Evolutionary conservation across 2,329 filamentous ascomycete genomes (phyloP).

Genomic region (Verticillium longisporum): DNA sequence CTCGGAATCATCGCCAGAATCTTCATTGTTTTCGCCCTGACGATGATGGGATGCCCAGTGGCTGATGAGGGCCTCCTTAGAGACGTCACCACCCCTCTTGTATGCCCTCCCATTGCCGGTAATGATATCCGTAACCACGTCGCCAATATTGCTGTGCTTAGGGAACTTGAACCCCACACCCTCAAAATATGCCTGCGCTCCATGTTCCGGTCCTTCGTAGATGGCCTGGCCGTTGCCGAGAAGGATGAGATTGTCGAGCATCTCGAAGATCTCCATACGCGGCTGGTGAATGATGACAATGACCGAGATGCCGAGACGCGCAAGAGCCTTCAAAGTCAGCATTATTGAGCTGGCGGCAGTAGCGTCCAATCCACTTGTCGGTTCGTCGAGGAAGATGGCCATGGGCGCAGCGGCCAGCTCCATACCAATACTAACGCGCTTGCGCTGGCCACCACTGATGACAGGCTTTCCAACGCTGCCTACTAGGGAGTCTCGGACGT

Average conservation of each 20-base stretch:
- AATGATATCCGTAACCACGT: conserved; percentile 55
- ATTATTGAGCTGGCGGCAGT: conserved; percentile 50
- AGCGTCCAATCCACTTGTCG: conserved; percentile 47
- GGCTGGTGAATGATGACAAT: conserved; percentile 56
- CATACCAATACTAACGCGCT: conserved; percentile 53
- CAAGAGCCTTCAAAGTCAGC: conserved; percentile 44
- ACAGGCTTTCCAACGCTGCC: conserved; percentile 43
- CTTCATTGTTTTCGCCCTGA: conserved; percentile 11
- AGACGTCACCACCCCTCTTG: conserved; percentile 36
- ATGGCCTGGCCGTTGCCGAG: conserved; percentile 47
- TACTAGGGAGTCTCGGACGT: conserved; percentile 44
- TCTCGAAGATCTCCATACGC: conserved; percentile 49
- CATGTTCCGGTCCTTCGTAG: conserved; percentile 40
- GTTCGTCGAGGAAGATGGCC: conserved; percentile 47
- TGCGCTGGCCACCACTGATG: conserved; percentile 51
- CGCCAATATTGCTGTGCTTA: conserved; percentile 43
- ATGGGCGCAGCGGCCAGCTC: conserved; percentile 51
- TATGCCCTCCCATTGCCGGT: conserved; percentile 48
- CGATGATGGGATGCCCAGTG: conserved; percentile 32
- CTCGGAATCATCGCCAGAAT: conserved; percentile 9
- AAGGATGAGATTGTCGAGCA: conserved; percentile 49
- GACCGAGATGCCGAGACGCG: conserved; percentile 47
- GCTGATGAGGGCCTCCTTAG: conserved; percentile 40
- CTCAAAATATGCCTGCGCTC: conserved; percentile 43
- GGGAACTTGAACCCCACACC: conserved; percentile 44